phyloP scores from a whole-genome alignment of 31 red algal species.

The Odonthalia washingtoniensis region DNA sequence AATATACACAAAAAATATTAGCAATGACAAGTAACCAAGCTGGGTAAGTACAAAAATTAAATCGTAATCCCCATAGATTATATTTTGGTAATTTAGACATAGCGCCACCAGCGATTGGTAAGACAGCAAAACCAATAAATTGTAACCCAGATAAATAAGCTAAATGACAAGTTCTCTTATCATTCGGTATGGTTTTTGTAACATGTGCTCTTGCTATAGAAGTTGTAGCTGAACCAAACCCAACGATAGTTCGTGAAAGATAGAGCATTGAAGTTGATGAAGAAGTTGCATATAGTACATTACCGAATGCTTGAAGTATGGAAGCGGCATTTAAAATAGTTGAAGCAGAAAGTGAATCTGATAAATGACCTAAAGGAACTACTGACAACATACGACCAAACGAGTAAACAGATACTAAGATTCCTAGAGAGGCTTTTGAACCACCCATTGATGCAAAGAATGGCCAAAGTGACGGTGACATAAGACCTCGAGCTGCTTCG shows the following conservation, averaged over 20 bases:
- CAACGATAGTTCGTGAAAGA: slow-evolving; percentile 54
- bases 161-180: slow-evolving; percentile 67
- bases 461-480: slow-evolving; percentile 60
- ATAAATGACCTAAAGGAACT: slow-evolving; percentile 65
- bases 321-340: slow-evolving; percentile 48
- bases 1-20: slow-evolving; percentile 44
- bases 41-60: slow-evolving; percentile 77
- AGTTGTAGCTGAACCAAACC: slow-evolving; percentile 76
- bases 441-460: slow-evolving; percentile 36
- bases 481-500: slow-evolving; percentile 73
- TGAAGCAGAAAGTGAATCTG: slow-evolving; percentile 59
- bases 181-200: slow-evolving; percentile 43
- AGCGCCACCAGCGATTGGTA: slow-evolving; percentile 60
- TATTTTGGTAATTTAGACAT: slow-evolving; percentile 50
- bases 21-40: slow-evolving; percentile 55
- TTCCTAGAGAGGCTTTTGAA: slow-evolving; percentile 23
- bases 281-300: slow-evolving; percentile 60
- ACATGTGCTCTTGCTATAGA: slow-evolving; percentile 76
- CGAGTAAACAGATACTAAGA: slow-evolving; percentile 50
- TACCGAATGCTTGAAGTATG: slow-evolving; percentile 59
- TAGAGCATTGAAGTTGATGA: slow-evolving; percentile 37
- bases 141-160: slow-evolving; percentile 78
- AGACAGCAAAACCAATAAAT: slow-evolving; percentile 83
- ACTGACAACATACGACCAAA: slow-evolving; percentile 66
- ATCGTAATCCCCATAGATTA: background rate